Evolutionary conservation across 2,329 filamentous ascomycete species (phyloP), one percentile per base, ranked within the genome.

Genomic region (Pseudogymnoascus sp.): DNA sequence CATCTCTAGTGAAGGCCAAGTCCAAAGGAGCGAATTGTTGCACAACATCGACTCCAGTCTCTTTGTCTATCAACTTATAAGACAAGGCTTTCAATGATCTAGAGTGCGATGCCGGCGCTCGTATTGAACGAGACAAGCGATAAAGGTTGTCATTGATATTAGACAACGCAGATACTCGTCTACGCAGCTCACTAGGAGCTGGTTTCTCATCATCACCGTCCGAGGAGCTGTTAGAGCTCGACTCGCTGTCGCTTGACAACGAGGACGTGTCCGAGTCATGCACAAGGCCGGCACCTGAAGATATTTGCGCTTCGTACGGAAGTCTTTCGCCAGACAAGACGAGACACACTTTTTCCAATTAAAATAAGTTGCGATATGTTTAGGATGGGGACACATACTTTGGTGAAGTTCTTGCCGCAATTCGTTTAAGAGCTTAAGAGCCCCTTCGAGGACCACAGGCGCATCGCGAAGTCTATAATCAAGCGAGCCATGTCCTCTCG

Each of bases 401-500:
- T 52, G 39, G 34, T 35, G 38, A n/a, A 59, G 58, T 18, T 59
- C 26, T 34, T 33, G 48, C 10, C 35, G 41, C 8, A 59, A 18
- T 21, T 52, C 48, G 13, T n/a, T 34, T 15, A 59, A 15, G 3
- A 59, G 58, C 18, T 59, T 52, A 23, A 57, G 18, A 18, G 48
- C 48, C 19, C 41, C 38, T 45, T 52, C 39, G 13, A 33, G 30
- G 9, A 52, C 58, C 33, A 34, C 15, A 13, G 26, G 21, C 26
- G 26, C 48, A 23, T 59, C 58, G 13, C 58, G 38, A 18, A 59
- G 37, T 15, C 58, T 59, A 10, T 59, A 55, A 39, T 59, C 58
- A 33, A 59, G 58, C 21, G 58, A 57, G 10, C 38, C 26, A 18
- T 59, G 58, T n/a, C 58, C 58, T 57, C 48, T 52, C 26, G 58